Evolutionary conservation across 257 asterid genomes (phyloP).

Genomic region (Solanum dulcamara): DNA sequence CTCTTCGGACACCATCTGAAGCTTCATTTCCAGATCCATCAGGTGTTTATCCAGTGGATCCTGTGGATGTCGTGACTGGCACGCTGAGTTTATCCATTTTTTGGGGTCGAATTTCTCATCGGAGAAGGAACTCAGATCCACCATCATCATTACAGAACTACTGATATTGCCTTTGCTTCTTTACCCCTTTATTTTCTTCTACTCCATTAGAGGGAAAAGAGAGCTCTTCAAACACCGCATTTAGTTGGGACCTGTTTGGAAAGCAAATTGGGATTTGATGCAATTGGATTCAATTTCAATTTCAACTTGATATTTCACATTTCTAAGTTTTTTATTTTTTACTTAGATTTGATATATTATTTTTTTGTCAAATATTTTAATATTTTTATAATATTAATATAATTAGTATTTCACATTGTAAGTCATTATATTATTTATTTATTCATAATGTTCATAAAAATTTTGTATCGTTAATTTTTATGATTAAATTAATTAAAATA

Average conservation of each 20-base stretch:
- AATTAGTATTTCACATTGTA: too few species aligned
- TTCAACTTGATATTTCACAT: too few species aligned
- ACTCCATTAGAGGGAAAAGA: too few species aligned
- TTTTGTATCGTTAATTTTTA: background rate
- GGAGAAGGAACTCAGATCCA: conserved; percentile 83
- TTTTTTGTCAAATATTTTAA: too few species aligned
- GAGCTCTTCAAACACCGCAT: background rate
- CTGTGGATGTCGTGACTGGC: conserved; percentile 77
- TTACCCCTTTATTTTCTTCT: too few species aligned
- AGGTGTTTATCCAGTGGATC: conserved; percentile 85
- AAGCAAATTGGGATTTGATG: too few species aligned
- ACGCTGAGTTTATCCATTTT: conserved; percentile 86
- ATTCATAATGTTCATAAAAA: background rate
- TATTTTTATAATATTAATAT: too few species aligned
- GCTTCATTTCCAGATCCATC: conserved; percentile 98
- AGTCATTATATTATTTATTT: too few species aligned
- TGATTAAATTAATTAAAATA: too few species aligned
- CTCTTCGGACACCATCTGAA: conserved; percentile 93
- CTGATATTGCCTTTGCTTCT: background rate
- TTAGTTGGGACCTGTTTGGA: background rate
- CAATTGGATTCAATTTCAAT: too few species aligned
- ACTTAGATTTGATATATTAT: too few species aligned
- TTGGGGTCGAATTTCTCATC: conserved; percentile 90
- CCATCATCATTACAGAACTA: conserved; percentile 41
- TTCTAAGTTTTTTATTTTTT: too few species aligned